Evolutionary conservation across 495 filamentous ascomycete genomes (phyloP), one percentile per base, ranked within the genome.

Genomic region (Penicillium daleae): DNA sequence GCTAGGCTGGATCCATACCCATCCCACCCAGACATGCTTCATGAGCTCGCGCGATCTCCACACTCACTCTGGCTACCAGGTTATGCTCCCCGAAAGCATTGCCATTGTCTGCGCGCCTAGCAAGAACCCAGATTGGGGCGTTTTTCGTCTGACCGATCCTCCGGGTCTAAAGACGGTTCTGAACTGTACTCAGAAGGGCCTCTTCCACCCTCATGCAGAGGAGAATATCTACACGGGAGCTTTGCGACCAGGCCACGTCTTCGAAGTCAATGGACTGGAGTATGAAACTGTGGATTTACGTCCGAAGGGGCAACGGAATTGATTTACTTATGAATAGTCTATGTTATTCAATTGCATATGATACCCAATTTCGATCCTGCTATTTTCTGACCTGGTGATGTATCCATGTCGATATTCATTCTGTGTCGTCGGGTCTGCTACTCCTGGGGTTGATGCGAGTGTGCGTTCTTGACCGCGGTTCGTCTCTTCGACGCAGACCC

Each of bases 1-100:
- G 61, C 82, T 97, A 9, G 95, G 95, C 57, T 99, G 95, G 95
- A 99, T 99, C 59, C 95, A 99, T 72, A 99, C 95, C 0, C 95
- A 99, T 72, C 95, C 95, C 0, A 91, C 88, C 0, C 96, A 99
- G 78, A 96, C 92, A 2, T 99, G 95, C 73, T 99, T 99, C 72
- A 95, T 99, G 92, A 96, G 92, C 76, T 93, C 89, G 33, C 83
- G 93, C 35, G 95, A 99, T 71, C 68, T 97, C 63, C 95, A 99
- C 66, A 99, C 96, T 0, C 95, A 97, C 68, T 84, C 85, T 32
- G 92, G 92, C 21, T 98, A 97, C 73, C 95, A 99, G 74, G 85
- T 92, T 27, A 96, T 95, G 92, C 82, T 98, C 72, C 86, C 91
- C 17, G 95, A 99, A 80, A 93, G 90, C 69, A 94, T 99, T 69